These are phyloP conservation scores for Chloridella minuta DNA, from an alignment of 352 stramenopile genomes.

Conservation along the genomic window DNA sequence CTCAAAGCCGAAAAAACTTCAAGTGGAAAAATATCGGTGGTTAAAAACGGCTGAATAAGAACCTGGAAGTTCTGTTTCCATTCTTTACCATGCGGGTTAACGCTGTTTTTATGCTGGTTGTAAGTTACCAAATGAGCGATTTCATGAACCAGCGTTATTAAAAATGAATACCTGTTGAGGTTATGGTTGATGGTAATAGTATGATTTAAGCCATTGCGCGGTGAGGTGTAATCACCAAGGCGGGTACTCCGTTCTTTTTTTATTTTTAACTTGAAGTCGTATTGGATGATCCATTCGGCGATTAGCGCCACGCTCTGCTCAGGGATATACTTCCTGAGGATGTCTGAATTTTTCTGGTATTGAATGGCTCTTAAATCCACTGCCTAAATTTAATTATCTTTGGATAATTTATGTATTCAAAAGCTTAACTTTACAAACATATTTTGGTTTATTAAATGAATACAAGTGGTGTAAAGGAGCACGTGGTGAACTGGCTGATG, in stretches of 20 bases:
- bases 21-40: neutral
- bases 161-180: neutral
- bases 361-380: neutral
- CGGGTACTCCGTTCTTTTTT: neutral
- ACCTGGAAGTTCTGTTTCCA: neutral
- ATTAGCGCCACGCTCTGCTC: neutral
- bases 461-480: neutral
- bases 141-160: neutral
- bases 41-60: neutral
- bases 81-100: neutral
- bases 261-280: neutral
- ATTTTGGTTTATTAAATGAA: neutral
- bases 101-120: neutral
- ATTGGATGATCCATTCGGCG: neutral
- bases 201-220: neutral
- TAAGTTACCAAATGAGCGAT: neutral
- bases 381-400: conserved; percentile 2
- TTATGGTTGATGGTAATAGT: conserved; percentile 1
- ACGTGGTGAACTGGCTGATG: neutral
- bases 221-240: neutral
- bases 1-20: neutral
- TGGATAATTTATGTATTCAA: neutral
- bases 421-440: neutral
- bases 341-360: neutral
- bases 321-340: neutral